phyloP scores from a whole-genome alignment of 2,329 filamentous ascomycete species.

The Knufia petricola region DNA sequence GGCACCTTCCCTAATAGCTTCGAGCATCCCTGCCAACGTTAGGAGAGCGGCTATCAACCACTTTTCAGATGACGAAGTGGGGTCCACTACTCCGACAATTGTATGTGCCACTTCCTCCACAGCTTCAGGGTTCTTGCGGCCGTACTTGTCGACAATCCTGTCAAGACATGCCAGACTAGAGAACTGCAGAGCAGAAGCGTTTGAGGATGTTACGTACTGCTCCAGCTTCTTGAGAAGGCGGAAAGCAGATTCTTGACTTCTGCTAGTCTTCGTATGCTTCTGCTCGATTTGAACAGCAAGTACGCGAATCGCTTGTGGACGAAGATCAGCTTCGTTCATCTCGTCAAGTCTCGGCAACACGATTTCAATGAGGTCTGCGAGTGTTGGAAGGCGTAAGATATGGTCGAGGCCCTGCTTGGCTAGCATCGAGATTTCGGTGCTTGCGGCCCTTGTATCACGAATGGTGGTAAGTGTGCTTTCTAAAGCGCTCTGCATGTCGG shows the following conservation, averaged over 20 bases:
- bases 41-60: constrained; percentile 14
- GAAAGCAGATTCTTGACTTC: constrained; percentile 15
- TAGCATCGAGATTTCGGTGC: constrained; percentile 27
- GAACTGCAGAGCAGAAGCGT: constrained; percentile 67
- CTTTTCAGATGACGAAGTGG: neutral
- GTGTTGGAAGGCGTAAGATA: constrained; percentile 74
- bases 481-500: constrained; percentile 23
- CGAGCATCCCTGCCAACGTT: constrained; percentile 83
- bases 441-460: constrained; percentile 11
- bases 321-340: constrained; percentile 50
- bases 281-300: constrained; percentile 70
- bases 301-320: constrained; percentile 69
- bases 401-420: constrained; percentile 63
- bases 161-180: constrained; percentile 84
- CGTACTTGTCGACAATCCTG: constrained; percentile 88
- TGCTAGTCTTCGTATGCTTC: constrained; percentile 57
- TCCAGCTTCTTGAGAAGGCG: constrained; percentile 72
- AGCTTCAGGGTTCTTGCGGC: constrained; percentile 71
- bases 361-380: constrained; percentile 79
- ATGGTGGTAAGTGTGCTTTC: constrained; percentile 13
- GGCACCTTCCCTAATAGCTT: constrained; percentile 76
- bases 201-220: constrained; percentile 61
- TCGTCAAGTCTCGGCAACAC: constrained; percentile 67
- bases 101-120: constrained; percentile 4
- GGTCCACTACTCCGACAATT: constrained; percentile 1